phyloP scores from a whole-genome alignment of 495 filamentous ascomycete genomes.

The Delitschia confertaspora region DNA sequence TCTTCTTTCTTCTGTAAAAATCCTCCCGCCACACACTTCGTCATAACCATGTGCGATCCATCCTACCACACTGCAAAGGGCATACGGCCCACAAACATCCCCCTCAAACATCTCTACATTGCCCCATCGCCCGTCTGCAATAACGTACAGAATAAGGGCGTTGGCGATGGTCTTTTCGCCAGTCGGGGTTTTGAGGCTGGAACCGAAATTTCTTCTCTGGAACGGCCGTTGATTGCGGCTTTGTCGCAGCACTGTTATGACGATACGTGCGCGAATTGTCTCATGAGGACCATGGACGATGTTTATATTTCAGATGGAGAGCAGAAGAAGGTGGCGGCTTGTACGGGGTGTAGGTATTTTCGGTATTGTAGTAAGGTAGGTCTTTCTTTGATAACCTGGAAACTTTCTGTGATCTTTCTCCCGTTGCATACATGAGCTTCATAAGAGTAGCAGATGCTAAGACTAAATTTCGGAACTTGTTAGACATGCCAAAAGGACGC shows the following conservation, averaged over 20 bases:
- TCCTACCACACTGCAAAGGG: not conserved
- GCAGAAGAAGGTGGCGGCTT: conserved; percentile 40
- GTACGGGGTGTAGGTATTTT: conserved; percentile 52
- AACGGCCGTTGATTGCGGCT: conserved; percentile 30
- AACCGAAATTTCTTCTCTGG: conserved; percentile 24
- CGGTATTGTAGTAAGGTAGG: conserved; percentile 59
- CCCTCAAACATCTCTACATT: conserved; percentile 2
- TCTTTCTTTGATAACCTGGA: conserved; percentile 9
- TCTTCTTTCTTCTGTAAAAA: too few relatives aligned
- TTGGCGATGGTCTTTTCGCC: conserved; percentile 35
- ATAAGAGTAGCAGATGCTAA: not conserved
- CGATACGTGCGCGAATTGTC: conserved; percentile 37
- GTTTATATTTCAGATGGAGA: conserved; percentile 25
- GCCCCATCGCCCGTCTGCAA: conserved; percentile 6
- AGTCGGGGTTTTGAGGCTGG: conserved; percentile 22
- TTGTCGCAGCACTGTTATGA: conserved; percentile 27
- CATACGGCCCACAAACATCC: not conserved
- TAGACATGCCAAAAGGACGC: conserved; percentile 54
- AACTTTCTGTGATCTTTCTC: conserved; percentile 16
- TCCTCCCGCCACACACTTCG: too few relatives aligned
- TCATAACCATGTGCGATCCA: too few relatives aligned
- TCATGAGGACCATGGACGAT: conserved; percentile 29
- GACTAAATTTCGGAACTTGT: conserved; percentile 1
- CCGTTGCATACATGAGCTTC: not conserved
- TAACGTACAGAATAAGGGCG: not conserved